Base-by-base conservation (phyloP, 2,329 filamentous ascomycete species). In the Sarocladiaceae sp. region DNA sequence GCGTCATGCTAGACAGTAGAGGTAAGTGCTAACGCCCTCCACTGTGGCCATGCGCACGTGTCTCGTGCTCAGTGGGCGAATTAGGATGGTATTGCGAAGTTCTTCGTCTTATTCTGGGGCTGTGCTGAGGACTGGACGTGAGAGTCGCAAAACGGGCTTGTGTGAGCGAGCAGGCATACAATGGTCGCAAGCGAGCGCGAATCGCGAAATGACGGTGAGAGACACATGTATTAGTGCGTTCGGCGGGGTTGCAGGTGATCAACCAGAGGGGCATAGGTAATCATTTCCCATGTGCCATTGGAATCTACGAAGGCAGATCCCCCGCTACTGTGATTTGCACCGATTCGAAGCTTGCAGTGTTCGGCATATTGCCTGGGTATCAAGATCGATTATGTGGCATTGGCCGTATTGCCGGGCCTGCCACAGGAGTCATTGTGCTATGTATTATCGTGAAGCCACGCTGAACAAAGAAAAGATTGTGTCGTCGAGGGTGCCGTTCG, bases 51-150 rank as follows among this genome's bases (percentile, higher is more conserved):
- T 57, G 59, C 29, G 65, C 65, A 68, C 66, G 64, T 68, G 66
- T 68, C 60, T 58, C 51, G 57, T 61, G 59, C 61, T 65, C 58
- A 66, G 65, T 67, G 64, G 65, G 57, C 56, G 56, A 49, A 50
- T 50, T 57, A 56, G 52, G 53, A 15, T 25, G 13, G 4, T 11
- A 18, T 35, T 12, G 11, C 44, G 35, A 17, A 33, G 11, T 18
- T 20, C 26, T 13, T n/a, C 6, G 11, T 8, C n/a, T 11, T 48
- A 25, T n/a, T 33, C 17, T 6, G 26, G 28, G 26, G 15, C n/a
- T 48, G 26, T 48, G 22, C n/a, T 48, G 18, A 44, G 13, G n/a
- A 12, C 40, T 44, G 28, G 23, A 8, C 28, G 40, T 15, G 17
- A 12, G 10, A 8, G 20, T 44, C 20, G 40, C 40, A 44, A 26